A percentile compares a stretch with the other conserved stretches of the same genome.
Evolutionary conservation across 2,329 filamentous ascomycete species (phyloP).

Genomic region (Colletotrichum simmondsii): DNA sequence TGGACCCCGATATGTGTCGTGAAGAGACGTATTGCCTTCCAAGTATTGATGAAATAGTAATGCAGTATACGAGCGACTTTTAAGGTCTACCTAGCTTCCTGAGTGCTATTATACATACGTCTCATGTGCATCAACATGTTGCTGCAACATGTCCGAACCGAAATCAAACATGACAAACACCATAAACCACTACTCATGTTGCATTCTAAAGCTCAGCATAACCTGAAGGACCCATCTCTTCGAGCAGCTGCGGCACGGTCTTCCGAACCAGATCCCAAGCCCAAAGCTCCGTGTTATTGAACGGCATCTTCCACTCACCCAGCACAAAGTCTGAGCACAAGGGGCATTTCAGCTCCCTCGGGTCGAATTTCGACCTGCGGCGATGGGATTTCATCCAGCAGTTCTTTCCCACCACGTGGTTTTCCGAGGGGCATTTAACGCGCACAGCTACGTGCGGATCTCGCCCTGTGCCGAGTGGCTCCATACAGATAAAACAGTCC

Average conservation of each 20-base stretch:
- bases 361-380: background rate
- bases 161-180: background rate
- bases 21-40: too few species aligned
- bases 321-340: background rate
- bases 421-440: background rate
- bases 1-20: too few species aligned
- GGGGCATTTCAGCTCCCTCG: slow-evolving; percentile 2
- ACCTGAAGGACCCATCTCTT: background rate
- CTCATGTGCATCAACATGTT: background rate
- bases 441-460: slow-evolving; percentile 8
- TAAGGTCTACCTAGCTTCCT: background rate
- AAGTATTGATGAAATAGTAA: too few species aligned
- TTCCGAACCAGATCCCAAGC: background rate
- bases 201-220: background rate
- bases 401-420: slow-evolving; percentile 10
- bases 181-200: background rate
- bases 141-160: background rate
- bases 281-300: background rate
- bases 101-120: background rate
- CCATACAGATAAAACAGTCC: background rate
- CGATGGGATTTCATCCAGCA: slow-evolving; percentile 13
- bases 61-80: too few species aligned
- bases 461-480: background rate
- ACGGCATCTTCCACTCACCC: background rate
- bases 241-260: background rate